A percentile compares a stretch with the other conserved stretches of the same genome.
These are phyloP conservation scores for Dothistroma pini DNA, from an alignment of 2,329 filamentous ascomycete genomes.

Conservation along the genomic window DNA sequence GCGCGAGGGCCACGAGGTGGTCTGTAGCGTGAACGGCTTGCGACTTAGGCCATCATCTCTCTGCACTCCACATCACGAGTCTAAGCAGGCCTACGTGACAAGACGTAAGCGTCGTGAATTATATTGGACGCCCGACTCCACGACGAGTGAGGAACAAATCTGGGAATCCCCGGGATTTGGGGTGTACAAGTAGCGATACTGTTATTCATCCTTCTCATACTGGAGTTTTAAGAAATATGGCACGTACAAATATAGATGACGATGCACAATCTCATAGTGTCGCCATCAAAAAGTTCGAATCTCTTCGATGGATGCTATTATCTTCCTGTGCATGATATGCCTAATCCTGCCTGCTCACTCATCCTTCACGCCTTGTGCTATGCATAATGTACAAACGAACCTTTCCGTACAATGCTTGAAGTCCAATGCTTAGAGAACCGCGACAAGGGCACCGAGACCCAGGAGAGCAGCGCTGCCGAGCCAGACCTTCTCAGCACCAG, in stretches of 20 bases:
- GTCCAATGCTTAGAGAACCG: constrained; percentile 15
- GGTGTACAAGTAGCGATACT: background rate
- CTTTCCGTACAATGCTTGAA: background rate
- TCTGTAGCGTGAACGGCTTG: background rate
- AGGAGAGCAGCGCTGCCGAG: constrained; percentile 41
- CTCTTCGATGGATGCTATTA: background rate
- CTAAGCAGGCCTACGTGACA: background rate
- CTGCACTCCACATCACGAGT: background rate
- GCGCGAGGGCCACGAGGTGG: background rate
- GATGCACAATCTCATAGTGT: background rate
- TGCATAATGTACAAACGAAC: background rate
- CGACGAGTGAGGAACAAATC: background rate
- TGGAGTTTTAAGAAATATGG: no score
- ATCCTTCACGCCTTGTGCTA: background rate
- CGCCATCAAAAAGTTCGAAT: background rate
- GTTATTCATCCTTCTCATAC: background rate
- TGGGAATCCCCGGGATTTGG: background rate
- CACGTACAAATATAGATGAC: no score
- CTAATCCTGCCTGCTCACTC: background rate
- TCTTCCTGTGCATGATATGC: background rate
- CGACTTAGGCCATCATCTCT: background rate
- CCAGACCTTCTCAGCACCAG: constrained; percentile 49
- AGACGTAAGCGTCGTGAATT: background rate
- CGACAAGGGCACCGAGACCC: constrained; percentile 27
- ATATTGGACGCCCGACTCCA: background rate